Conservation (phyloP, 805 yeast species). For the Candida piceae region DNA sequence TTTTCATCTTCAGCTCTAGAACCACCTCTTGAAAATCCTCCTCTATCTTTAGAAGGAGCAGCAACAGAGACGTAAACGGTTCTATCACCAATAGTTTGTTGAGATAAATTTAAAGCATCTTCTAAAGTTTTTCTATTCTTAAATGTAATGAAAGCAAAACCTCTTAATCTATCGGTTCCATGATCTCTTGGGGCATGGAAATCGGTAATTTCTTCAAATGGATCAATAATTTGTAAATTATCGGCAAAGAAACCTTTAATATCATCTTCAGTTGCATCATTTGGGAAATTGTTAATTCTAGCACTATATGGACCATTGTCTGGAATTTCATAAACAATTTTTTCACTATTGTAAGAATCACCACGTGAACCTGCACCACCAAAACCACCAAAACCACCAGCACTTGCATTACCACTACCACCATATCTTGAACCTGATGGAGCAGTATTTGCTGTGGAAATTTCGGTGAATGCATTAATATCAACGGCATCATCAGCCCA, state of each 20-base stretch:
- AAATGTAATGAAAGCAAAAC: slow-evolving; percentile 52
- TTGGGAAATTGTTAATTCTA: slow-evolving; percentile 81
- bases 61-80: slow-evolving; percentile 52
- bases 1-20: slow-evolving; percentile 30
- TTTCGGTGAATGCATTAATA: slow-evolving; percentile 30
- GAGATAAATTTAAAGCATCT: slow-evolving; percentile 44
- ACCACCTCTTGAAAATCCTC: slow-evolving; percentile 27
- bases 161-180: slow-evolving; percentile 57
- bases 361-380: slow-evolving; percentile 9
- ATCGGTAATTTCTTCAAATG: slow-evolving; percentile 47
- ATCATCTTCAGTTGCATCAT: slow-evolving; percentile 64
- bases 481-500: slow-evolving; percentile 88
- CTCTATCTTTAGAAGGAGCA: slow-evolving; percentile 46
- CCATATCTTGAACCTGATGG: slow-evolving; percentile 12
- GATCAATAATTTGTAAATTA: slow-evolving; percentile 43
- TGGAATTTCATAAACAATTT: slow-evolving; percentile 80
- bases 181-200: slow-evolving; percentile 71
- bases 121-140: slow-evolving; percentile 41
- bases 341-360: slow-evolving; percentile 37
- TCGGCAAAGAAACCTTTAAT: slow-evolving; percentile 59
- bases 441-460: slow-evolving; percentile 14
- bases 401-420: slow-evolving; percentile 9
- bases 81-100: slow-evolving; percentile 43
- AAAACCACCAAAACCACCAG: slow-evolving; percentile 16
- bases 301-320: slow-evolving; percentile 90